Conservation (phyloP, 2,329 filamentous ascomycete species). For the Talaromyces sp. region DNA sequence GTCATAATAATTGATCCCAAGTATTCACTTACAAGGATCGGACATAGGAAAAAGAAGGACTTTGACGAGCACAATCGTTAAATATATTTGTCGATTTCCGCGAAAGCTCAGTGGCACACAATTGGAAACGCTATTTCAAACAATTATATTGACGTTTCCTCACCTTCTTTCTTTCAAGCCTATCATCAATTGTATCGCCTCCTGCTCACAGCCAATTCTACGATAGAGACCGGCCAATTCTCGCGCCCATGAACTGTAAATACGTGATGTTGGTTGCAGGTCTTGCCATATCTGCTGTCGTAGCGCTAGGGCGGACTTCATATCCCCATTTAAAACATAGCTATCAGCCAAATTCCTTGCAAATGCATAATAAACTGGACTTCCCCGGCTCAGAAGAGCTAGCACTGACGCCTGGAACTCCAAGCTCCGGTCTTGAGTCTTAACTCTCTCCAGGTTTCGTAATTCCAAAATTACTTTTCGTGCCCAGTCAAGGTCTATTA, state of each 20-base stretch:
- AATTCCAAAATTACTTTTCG: constrained; percentile 8
- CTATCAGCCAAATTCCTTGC: constrained; percentile 1
- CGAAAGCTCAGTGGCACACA: background rate
- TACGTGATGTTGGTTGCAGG: constrained; percentile 4
- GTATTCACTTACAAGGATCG: no score
- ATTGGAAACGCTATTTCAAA: background rate
- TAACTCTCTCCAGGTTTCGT: constrained; percentile 2
- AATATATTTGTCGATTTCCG: background rate
- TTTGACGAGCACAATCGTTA: no score
- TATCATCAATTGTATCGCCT: background rate
- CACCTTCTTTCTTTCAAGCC: background rate
- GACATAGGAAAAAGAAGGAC: no score
- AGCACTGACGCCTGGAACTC: constrained; percentile 3
- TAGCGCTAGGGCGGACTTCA: background rate
- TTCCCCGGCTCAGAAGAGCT: background rate
- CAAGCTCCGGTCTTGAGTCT: constrained; percentile 4
- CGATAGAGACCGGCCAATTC: constrained; percentile 1
- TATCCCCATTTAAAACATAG: constrained; percentile 2
- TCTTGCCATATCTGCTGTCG: constrained; percentile 9
- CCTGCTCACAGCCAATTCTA: background rate
- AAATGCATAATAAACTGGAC: constrained; percentile 6
- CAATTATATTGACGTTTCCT: background rate
- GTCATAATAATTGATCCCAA: no score
- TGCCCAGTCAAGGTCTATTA: constrained; percentile 7
- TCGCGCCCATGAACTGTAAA: constrained; percentile 4